Base-by-base conservation (phyloP, 163 green algal species). In the Coccomyxa subellipsoidea region DNA sequence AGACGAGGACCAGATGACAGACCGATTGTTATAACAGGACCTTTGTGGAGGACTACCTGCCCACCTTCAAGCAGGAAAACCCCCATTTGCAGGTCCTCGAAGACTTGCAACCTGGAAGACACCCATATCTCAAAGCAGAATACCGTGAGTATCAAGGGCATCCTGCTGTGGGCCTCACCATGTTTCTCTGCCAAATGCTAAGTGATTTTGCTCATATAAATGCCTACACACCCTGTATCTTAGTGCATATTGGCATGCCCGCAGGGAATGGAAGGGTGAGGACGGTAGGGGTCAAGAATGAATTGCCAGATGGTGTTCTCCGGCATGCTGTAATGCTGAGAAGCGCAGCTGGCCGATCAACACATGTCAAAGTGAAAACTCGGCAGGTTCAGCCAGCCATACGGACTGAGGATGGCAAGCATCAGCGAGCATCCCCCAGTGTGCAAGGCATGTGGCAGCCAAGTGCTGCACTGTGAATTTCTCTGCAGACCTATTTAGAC, bases 21-120 rank as follows among this genome's bases (percentile, higher is more conserved):
- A 38, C 7, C 18, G 12, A 69, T 27, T 5, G 0, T 54, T 8
- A 31, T 47, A 35, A 21, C 70, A 12, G 86, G 66, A 82, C 87
- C 0, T 90, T 91, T 82, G 54, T 91, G 4, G 53, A 84, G 75
- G 69, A 77, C 0, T 79, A 83, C 0, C 39, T 90, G 77, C 83
- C 83, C 23, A 36, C 54, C 15, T 90, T 91, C 54, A 37, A 59
- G 15, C 25, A 82, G 31, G 72, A 87, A 25, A 90, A 91, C 71
- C 84, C 86, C 21, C 88, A 91, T 12, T 69, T 91, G 39, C 53
- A 76, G 29, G 40, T 90, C 0, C 76, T 82, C 7, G 36, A 77
- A 25, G 34, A 80, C 36, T 7, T 87, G 38, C 79, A 32, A 12
- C 78, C 79, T 37, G 87, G 87, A 29, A 72, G 71, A 23, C 87